Base-by-base conservation (phyloP, 768 basidiomycete species). In the Guyanaporus albipodus region DNA sequence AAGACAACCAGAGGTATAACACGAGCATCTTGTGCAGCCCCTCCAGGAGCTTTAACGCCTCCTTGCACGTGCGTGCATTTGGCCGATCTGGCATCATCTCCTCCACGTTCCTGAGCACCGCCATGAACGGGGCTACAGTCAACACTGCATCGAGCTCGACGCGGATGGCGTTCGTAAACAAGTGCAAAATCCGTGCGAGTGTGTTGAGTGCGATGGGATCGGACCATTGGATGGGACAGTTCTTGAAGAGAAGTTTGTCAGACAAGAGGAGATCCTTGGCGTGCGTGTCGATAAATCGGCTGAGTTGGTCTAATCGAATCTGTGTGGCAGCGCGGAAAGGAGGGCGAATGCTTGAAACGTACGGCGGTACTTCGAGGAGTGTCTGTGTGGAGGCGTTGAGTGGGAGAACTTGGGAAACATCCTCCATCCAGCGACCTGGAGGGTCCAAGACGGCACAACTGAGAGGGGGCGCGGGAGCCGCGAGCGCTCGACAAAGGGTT, bases 1-100 rank as follows among this genome's bases (percentile, higher is more conserved):
- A 83, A 17, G 75, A 73, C 53, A 93, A 72, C 95, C 95, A 99
- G 39, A 91, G 70, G 66, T 97, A 97, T 18, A 86, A 55, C 12
- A 85, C 82, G 23, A 91, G 57, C 24, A 79, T 68, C 57, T 85
- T 86, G 67, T 99, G 92, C 49, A 90, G 67, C 6, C 75, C 71
- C 65, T 97, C 94, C 37, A 97, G 65, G n/a, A 46, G 50, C 28
- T 33, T 54, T 35, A 66, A 38, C 2, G 61, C 60, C 0, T 53
- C 49, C 34, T 34, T 48, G 44, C 60, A 57, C 17, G 18, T 31
- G 3, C 12, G 37, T 6, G 29, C 36, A 11, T 36, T 44, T 14
- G 37, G 32, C 6, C 26, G 44, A 9, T 53, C 39, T 1, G 44
- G 51, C 54, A 56, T 67, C 55, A 57, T 63, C 15, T 9, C 14